phyloP scores from a whole-genome alignment of 805 yeast genomes.

The Debaryomyces castellii region DNA sequence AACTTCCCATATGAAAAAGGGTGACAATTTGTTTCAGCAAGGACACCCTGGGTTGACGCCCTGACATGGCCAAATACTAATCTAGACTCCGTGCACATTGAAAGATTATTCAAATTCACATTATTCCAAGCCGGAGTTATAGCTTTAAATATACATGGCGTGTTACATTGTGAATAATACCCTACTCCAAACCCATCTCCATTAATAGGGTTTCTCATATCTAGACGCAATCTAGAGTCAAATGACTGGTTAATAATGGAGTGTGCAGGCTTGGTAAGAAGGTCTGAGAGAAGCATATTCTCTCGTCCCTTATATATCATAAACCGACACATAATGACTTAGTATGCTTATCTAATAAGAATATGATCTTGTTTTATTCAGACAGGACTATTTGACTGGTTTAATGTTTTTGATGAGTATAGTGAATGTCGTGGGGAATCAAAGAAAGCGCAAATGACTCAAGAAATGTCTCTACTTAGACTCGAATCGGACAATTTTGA shows the following conservation, averaged over 20 bases:
- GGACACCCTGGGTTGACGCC: conserved; percentile 92
- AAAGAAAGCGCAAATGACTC: too few species aligned
- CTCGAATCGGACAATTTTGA: neutral
- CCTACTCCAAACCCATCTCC: conserved; percentile 99
- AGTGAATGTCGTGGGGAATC: too few species aligned
- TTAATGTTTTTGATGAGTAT: too few species aligned
- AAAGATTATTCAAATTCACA: conserved; percentile 78
- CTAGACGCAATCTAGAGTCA: conserved; percentile 84
- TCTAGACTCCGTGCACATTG: conserved; percentile 82
- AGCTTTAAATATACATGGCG: conserved; percentile 92
- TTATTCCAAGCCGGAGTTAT: conserved; percentile 99
- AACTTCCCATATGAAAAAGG: conserved; percentile 86
- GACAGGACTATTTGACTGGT: too few species aligned
- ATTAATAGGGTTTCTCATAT: conserved; percentile 87
- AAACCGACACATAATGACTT: conserved; percentile 76
- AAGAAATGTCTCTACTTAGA: too few species aligned
- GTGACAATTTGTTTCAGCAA: conserved; percentile 95
- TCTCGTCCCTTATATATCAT: conserved; percentile 90
- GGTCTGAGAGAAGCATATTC: conserved; percentile 79
- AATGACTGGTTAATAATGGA: conserved; percentile 95
- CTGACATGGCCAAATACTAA: conserved; percentile 93
- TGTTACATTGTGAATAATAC: conserved; percentile 60
- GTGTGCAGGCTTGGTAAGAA: conserved; percentile 93
- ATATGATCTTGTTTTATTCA: too few species aligned
- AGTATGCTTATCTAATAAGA: too few species aligned